Evolutionary conservation across 768 basidiomycete species (phyloP).

Genomic region (Phaeotremella fagi): DNA sequence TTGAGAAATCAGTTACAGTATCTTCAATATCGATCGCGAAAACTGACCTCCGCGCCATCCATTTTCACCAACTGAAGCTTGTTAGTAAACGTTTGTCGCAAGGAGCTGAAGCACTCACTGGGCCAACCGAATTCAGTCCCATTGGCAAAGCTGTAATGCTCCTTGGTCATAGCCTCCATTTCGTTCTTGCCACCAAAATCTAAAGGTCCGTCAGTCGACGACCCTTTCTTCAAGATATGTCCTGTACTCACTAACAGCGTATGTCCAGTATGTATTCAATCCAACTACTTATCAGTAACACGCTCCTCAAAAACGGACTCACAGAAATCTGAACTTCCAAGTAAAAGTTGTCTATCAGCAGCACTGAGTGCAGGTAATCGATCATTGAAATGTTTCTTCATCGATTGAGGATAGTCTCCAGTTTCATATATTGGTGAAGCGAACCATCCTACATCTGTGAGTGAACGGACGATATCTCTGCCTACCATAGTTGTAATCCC

Average conservation of each 20-base stretch:
- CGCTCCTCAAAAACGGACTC: not conserved
- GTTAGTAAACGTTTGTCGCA: not conserved
- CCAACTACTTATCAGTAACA: not conserved
- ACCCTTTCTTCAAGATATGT: not conserved
- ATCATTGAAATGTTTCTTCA: slow-evolving; percentile 36
- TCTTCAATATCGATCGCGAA: not conserved
- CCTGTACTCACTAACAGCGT: slow-evolving; percentile 1
- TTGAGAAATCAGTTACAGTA: not conserved
- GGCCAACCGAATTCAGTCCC: slow-evolving; percentile 26
- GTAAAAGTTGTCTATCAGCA: slow-evolving; percentile 38
- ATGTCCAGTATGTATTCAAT: not conserved
- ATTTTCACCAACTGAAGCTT: not conserved
- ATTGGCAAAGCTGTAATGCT: slow-evolving; percentile 12
- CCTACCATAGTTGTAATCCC: slow-evolving; percentile 6
- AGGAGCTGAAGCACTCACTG: slow-evolving; percentile 13
- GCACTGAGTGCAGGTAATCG: slow-evolving; percentile 39
- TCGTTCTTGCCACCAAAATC: not conserved
- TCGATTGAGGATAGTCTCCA: slow-evolving; percentile 59
- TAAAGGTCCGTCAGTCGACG: not conserved
- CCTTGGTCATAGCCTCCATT: not conserved
- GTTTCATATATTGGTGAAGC: slow-evolving; percentile 64
- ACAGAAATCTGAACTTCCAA: slow-evolving; percentile 44
- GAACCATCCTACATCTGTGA: slow-evolving; percentile 57
- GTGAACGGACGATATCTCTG: slow-evolving; percentile 1
- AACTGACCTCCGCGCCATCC: not conserved